Base-by-base conservation (phyloP, 2,329 filamentous ascomycete genomes). In the Cucurbitaria berberidis region DNA sequence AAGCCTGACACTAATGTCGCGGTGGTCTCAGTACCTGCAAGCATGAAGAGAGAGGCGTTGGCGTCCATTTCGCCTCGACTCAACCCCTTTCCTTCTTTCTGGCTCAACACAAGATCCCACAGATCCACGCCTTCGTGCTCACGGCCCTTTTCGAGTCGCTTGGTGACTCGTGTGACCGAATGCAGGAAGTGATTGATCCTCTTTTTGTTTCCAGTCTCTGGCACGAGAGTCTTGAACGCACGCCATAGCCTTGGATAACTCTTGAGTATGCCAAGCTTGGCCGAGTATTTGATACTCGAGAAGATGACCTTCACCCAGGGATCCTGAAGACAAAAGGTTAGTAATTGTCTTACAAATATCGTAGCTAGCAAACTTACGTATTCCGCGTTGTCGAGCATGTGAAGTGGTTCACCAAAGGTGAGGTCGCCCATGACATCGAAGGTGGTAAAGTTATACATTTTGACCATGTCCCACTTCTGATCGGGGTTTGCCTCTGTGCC, bases 21-120 rank as follows among this genome's bases (percentile, higher is more conserved):
- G 0, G 77, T 77, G 0, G 79, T 80, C 48, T 81, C 78, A 18
- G 74, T 76, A 1, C 78, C 79, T 1, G 77, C 79, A 6, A 76
- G 46, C 59, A 80, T 78, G 30, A 80, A 68, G 0, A 76, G 24
- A 2, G 59, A 54, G 0, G 71, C 62, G 45, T 77, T 78, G 0
- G 69, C 52, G 18, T 77, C 67, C 65, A 81, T 77, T 41, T 81
- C 75, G 1, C 39, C 51, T 21, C 60, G 45, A 3, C 55, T 54
- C 22, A 75, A 39, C 0, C 64, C 67, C 26, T 63, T 63, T 3
- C 66, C 69, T 26, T 63, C 70, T 30, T 73, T 69, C 48, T 73
- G 64, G 3, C 61, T 54, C 8, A 78, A 60, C 0, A 79, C 72
- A 19, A 76, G 68, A 18, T 70, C 67, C 70, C 77, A 76, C 29